Evolutionary conservation across 1,284 basidiomycete genomes (phyloP), one percentile per base, ranked within the genome.

Genomic region (Vanrija sp.): DNA sequence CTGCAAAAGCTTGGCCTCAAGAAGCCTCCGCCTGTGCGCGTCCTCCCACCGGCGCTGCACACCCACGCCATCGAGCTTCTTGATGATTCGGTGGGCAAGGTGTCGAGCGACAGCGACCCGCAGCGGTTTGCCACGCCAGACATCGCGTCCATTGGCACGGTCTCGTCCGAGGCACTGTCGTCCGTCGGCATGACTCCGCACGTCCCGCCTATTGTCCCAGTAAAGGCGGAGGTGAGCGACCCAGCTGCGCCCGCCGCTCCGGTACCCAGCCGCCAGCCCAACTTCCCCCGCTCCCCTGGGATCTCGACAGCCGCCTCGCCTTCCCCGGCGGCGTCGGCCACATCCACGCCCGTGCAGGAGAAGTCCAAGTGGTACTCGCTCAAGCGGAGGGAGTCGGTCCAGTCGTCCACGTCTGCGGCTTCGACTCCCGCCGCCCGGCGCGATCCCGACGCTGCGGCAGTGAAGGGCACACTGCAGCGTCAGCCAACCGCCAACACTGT

Each of bases 1-100:
- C 78, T 83, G 38, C 68, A 77, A n/a, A 79, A 81, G 16, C 81
- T 93, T 16, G 91, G 91, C 1, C 59, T 77, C 42, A 69, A 68
- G 46, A 56, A 57, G 57, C 19, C 47, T n/a, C 62, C 52, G 45
- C 26, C 29, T 42, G 51, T 44, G 21, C 56, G 49, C 29, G 45
- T 43, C 10, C 51, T 52, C 6, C 58, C 52, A 5, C 47, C 49
- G n/a, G 34, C 34, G 4, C 34, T 34, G 34, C 34, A 12, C 34
- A 12, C 34, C 34, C 9, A 34, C 34, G 34, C 50, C 26, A 44
- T 28, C 38, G 12, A 50, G 28, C 19, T 39, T 39, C 16, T 40
- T 15, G 40, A 21, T 23, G 16, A 43, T 19, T 29, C 26, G 25
- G 14, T 23, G n/a, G n/a, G 25, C 39, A 39, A 50, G 40, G 26